phyloP scores from a whole-genome alignment of 2,329 filamentous ascomycete species.

The Exophiala sp. region DNA sequence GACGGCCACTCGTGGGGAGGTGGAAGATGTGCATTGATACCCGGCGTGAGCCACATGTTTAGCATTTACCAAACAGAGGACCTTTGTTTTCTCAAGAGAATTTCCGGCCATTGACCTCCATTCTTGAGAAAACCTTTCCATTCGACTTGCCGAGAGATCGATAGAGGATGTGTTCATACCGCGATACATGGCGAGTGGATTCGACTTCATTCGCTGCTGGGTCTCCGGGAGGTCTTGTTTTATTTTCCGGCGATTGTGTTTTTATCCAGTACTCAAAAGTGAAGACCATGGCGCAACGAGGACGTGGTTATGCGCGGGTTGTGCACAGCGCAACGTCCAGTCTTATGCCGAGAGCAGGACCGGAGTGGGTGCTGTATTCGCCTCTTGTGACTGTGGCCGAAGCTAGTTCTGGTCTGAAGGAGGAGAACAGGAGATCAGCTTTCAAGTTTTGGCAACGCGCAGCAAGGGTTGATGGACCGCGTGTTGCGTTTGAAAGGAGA shows the following conservation, averaged over 20 bases:
- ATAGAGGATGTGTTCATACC: slow-evolving; percentile 24
- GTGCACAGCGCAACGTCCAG: background rate
- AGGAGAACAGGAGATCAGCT: background rate
- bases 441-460: background rate
- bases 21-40: slow-evolving; percentile 29
- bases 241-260: slow-evolving; percentile 15
- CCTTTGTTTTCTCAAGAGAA: slow-evolving; percentile 12
- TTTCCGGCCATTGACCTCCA: slow-evolving; percentile 10
- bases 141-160: slow-evolving; percentile 17
- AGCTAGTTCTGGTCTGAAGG: background rate
- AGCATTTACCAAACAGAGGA: slow-evolving; percentile 26
- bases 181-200: slow-evolving; percentile 16
- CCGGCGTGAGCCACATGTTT: slow-evolving; percentile 26
- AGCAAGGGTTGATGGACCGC: background rate
- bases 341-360: no score
- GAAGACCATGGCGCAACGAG: slow-evolving; percentile 2
- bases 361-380: background rate
- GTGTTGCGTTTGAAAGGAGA: background rate
- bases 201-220: slow-evolving; percentile 21
- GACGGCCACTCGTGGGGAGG: slow-evolving; percentile 28
- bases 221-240: slow-evolving; percentile 9
- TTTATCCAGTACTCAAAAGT: slow-evolving; percentile 13
- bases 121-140: slow-evolving; percentile 17
- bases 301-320: background rate
- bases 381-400: background rate